Percentiles rank a stretch among this genome's conserved stretches.
Conservation (phyloP, 2,329 filamentous ascomycete species). For the Xylaria sp. region DNA sequence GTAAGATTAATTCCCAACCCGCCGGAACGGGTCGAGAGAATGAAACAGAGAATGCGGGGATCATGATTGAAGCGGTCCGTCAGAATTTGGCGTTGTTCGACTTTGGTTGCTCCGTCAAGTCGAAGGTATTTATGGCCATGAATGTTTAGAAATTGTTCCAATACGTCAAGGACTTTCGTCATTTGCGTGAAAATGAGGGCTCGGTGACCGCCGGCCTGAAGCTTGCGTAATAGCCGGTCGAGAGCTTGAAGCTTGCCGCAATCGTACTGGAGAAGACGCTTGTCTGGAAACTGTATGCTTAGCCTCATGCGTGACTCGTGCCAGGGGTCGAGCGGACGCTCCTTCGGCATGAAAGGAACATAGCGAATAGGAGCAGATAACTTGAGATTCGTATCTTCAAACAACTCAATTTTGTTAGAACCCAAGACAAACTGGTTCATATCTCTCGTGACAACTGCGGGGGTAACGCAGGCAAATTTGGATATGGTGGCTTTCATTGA, state of each 20-base stretch:
- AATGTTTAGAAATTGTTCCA: conserved; percentile 97
- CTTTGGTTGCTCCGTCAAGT: conserved; percentile 93
- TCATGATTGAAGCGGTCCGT: conserved; percentile 98
- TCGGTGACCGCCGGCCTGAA: conserved; percentile 89
- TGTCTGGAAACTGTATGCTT: conserved; percentile 96
- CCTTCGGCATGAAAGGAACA: conserved; percentile 62
- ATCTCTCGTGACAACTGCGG: conserved; percentile 82
- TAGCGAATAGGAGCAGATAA: conserved; percentile 62
- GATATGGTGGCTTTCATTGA: conserved; percentile 76
- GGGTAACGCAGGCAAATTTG: conserved; percentile 92
- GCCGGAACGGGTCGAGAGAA: conserved; percentile 91
- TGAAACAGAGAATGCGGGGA: conserved; percentile 89
- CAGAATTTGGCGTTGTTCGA: conserved; percentile 92
- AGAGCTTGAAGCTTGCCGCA: conserved; percentile 94
- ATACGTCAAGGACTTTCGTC: conserved; percentile 96
- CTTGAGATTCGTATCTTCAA: conserved; percentile 62
- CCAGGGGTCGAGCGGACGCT: conserved; percentile 75
- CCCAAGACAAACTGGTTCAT: conserved; percentile 72
- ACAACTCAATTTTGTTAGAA: conserved; percentile 59
- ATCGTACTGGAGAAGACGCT: conserved; percentile 93
- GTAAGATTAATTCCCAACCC: conserved; percentile 96
- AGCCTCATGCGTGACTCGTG: conserved; percentile 91
- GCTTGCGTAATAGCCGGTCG: conserved; percentile 80
- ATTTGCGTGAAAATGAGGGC: conserved; percentile 99
- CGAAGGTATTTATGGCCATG: conserved; percentile 96